Base-by-base conservation (phyloP, 768 basidiomycete species). In the Peribolospora baueri region DNA sequence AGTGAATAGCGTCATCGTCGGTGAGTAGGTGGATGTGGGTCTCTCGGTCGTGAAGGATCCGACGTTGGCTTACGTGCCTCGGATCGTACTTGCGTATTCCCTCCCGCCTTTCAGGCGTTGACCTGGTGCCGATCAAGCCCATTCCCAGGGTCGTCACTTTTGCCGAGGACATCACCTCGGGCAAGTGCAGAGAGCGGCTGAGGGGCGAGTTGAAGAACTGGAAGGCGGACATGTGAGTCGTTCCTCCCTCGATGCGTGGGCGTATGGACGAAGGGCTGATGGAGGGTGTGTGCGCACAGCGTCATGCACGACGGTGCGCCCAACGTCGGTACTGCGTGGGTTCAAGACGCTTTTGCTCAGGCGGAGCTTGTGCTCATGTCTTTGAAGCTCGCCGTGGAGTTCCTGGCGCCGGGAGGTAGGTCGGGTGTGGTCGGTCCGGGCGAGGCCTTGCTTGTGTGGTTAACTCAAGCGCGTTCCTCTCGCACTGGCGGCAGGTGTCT, bases 241-340 rank as follows among this genome's bases (percentile, higher is more conserved):
- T 5, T 9, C 10, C 14, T 45, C 10, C 9, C 8, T 9, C 50
- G 7, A 13, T 14, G n/a, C 51, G 41, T 7, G n/a, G 40, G 5
- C 40, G 6, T 14, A 13, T 5, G 5, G 39, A 42, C 7, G n/a
- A 10, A 8, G 25, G 10, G 51, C 40, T 8, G 37, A 41, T 51
- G 48, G 38, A 49, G 37, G 3, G 2, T 46, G 14, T 10, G 14
- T 46, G 46, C 7, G 37, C 45, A 14, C 53, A 62, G 61, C 53
- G 88, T 98, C 10, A 76, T 98, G 56, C 93, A 98, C 66, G 93
- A 98, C 68, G 93, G 93, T 71, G 93, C 93, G 46, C 93, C 93
- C 36, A 98, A 98, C 67, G 93, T 98, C 67, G 93, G 93, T 72
- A 85, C 86, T 8, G 93, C 93, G 9, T 98, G 93, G 93, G 77